Conservation (phyloP, 2,329 filamentous ascomycete species). For the Colletotrichum sidae region DNA sequence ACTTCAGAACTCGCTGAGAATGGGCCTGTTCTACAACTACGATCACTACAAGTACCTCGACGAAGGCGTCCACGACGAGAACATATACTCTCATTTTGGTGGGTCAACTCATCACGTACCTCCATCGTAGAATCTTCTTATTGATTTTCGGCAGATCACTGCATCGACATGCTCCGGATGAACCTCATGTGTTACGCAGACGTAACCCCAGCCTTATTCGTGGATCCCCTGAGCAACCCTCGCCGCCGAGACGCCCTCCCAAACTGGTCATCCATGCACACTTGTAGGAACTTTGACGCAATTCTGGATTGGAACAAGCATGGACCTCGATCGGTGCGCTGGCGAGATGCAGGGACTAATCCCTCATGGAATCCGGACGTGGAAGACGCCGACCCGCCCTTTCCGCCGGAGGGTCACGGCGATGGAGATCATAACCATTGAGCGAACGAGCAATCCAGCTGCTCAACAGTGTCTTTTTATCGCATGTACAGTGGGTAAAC, state of each 20-base stretch:
- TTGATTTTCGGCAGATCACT: conserved; percentile 20
- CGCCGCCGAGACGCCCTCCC: conserved; percentile 22
- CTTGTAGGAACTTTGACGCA: conserved; percentile 31
- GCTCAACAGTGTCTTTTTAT: no score
- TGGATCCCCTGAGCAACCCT: conserved; percentile 26
- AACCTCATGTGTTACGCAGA: conserved; percentile 28
- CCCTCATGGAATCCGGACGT: conserved; percentile 26
- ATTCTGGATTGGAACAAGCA: conserved; percentile 33
- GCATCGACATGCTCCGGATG: conserved; percentile 32
- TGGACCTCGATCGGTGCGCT: conserved; percentile 27
- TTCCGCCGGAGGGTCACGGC: conserved; percentile 16
- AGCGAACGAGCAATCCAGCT: no score
- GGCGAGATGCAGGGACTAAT: conserved; percentile 31
- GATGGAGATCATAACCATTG: conserved; percentile 13
- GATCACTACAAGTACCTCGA: conserved; percentile 25
- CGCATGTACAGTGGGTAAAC: no score
- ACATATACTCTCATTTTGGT: conserved; percentile 27
- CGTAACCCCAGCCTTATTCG: conserved; percentile 30
- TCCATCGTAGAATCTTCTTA: neutral
- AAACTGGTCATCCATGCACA: conserved; percentile 33
- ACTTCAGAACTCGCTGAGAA: conserved; percentile 19
- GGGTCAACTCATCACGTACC: neutral
- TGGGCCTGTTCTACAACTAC: conserved; percentile 24
- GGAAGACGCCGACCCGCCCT: conserved; percentile 23
- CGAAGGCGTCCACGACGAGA: conserved; percentile 28